Base-by-base conservation (phyloP, 306 rosid genomes). In the Fagus sylvatica region DNA sequence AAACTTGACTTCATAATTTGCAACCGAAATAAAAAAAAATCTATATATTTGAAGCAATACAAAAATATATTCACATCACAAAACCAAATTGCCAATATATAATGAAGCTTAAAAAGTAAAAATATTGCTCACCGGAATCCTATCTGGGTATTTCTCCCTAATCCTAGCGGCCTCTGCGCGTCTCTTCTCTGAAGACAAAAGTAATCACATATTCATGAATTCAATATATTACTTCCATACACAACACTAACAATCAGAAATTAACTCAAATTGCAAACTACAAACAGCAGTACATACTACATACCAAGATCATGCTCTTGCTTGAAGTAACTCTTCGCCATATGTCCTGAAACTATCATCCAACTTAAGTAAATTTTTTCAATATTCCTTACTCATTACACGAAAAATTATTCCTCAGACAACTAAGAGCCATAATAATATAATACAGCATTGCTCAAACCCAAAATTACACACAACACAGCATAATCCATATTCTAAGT, bases 281-380 rank as follows among this genome's bases (percentile, higher is more conserved):
- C 33, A 72, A 39, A 41, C 43, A 41, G 40, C 19, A 46, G 53
- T 16, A 75, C 77, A 28, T 7, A 17, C 34, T 36, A 48, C 8
- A 42, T 84, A 93, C 98, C 98, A 81, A 93, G 89, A 88, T 93
- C 98, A 79, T 93, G 96, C 81, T 93, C 98, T 86, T 91, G 97
- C 88, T 93, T 93, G 94, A 93, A 93, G 87, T 90, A 93, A 79
- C 98, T 91, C 91, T 79, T 93, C 65, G 97, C 93, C 98, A 93
- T 93, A 66, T 71, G 74, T 43, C 85, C 91, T 91, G 92, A 53
- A 87, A 88, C 69, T 67, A 80, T 8, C 73, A 90, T 73, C 74
- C 81, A 78, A 41, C 34, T 74, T 55, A 62, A 78, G 74, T 72
- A 81, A 79, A 75, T 5, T 59, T 22, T 41, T 33, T 61, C 6